phyloP scores from a whole-genome alignment of 2,329 filamentous ascomycete genomes.

The Drechslerella coelobrocha region DNA sequence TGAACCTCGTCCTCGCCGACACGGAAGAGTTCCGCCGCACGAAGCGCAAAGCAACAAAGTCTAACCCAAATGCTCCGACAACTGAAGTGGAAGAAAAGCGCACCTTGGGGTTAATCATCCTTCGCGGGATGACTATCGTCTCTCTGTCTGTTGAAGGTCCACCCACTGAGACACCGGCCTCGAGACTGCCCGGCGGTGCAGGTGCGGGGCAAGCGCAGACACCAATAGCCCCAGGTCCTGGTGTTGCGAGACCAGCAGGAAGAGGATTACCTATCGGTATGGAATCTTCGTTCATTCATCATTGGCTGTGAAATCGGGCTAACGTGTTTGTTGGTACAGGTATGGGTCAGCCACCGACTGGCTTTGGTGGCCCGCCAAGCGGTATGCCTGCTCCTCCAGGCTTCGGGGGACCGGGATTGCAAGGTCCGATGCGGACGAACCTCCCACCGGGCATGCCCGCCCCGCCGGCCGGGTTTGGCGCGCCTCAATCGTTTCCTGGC shows the following conservation, averaged over 20 bases:
- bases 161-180: constrained; percentile 89
- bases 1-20: constrained; percentile 98
- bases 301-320: constrained; percentile 58
- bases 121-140: constrained; percentile 92
- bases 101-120: constrained; percentile 91
- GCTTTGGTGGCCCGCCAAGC: constrained; percentile 53
- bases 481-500: constrained; percentile 43
- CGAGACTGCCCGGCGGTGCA: constrained; percentile 75
- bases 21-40: constrained; percentile 96
- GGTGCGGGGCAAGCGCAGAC: constrained; percentile 60
- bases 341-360: constrained; percentile 53
- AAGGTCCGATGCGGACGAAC: constrained; percentile 50
- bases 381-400: constrained; percentile 53
- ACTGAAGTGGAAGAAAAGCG: constrained; percentile 96
- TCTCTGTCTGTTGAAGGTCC: constrained; percentile 95
- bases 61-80: constrained; percentile 70
- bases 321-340: constrained; percentile 55
- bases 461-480: constrained; percentile 44
- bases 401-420: constrained; percentile 50
- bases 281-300: constrained; percentile 29
- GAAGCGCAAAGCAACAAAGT: constrained; percentile 81
- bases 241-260: constrained; percentile 88
- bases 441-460: constrained; percentile 49
- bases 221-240: constrained; percentile 78
- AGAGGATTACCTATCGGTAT: constrained; percentile 66